phyloP scores from a whole-genome alignment of 78 protist species.

The Dictyostelium capitatum region DNA sequence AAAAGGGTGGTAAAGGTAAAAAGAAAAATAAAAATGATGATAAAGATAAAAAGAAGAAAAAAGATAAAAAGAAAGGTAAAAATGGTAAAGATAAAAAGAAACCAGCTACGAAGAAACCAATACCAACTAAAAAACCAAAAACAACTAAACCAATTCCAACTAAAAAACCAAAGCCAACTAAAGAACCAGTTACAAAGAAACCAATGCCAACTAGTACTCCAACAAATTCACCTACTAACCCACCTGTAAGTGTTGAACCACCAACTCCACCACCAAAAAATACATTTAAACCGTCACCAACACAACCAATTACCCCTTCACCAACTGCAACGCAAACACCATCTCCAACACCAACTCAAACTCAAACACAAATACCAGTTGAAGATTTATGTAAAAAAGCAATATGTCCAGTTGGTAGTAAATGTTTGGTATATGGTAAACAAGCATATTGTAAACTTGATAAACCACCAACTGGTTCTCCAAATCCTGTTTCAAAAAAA shows the following conservation, averaged over 20 bases:
- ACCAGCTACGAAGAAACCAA: neutral
- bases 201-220: neutral
- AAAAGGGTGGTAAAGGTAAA: neutral
- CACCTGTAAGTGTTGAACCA: neutral
- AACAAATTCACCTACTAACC: neutral
- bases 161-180: neutral
- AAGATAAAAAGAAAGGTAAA: neutral
- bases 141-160: neutral
- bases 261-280: neutral
- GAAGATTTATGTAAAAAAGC: neutral
- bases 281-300: neutral
- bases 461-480: neutral
- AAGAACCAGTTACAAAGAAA: neutral
- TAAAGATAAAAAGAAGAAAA: neutral
- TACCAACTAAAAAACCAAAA: neutral
- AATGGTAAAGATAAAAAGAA: neutral
- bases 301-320: neutral
- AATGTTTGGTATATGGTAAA: neutral
- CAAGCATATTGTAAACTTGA: slow-evolving; percentile 1
- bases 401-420: neutral
- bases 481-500: neutral
- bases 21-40: no score
- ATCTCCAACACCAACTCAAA: neutral
- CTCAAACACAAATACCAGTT: neutral
- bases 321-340: neutral